Percentiles rank a stretch among this genome's conserved stretches.
Conservation (phyloP, 1,139 yeast species). For the Trichomonascaceae sp. region DNA sequence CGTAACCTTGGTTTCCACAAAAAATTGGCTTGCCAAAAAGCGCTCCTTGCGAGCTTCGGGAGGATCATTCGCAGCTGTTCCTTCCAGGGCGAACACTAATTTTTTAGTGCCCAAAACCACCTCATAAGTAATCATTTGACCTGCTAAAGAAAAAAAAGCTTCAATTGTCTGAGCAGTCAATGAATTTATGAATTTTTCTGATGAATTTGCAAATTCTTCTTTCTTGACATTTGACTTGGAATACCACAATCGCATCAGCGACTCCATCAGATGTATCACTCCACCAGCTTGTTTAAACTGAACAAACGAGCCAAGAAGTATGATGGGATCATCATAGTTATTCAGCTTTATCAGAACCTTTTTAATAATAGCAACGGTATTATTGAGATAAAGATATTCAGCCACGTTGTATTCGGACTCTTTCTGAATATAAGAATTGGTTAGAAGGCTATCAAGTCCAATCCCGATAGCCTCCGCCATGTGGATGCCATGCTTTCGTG, state of each 20-base stretch:
- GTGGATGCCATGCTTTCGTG: conserved; percentile 24
- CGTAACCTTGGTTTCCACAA: conserved; percentile 29
- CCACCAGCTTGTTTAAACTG: conserved; percentile 32
- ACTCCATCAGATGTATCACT: conserved; percentile 20
- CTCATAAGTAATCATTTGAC: conserved; percentile 20
- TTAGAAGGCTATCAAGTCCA: conserved; percentile 16
- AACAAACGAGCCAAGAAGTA: conserved; percentile 25
- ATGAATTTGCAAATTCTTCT: conserved; percentile 14
- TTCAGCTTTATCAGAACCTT: conserved; percentile 24
- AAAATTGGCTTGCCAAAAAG: conserved; percentile 26
- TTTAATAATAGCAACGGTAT: conserved; percentile 18
- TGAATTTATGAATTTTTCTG: neutral
- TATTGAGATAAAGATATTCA: conserved; percentile 1
- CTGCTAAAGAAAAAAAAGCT: neutral
- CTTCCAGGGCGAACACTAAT: conserved; percentile 3
- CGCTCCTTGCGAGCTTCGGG: conserved; percentile 25
- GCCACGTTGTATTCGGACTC: conserved; percentile 3
- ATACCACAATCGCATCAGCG: conserved; percentile 25
- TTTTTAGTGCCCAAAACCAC: conserved; percentile 20
- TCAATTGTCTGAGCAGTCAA: neutral
- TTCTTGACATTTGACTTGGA: conserved; percentile 4
- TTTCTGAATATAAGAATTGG: neutral
- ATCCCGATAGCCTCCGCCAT: conserved; percentile 29
- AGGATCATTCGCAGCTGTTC: conserved; percentile 15
- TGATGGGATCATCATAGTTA: conserved; percentile 15